phyloP scores from a whole-genome alignment of 345 rosid genomes.

The Populus ilicifolia region DNA sequence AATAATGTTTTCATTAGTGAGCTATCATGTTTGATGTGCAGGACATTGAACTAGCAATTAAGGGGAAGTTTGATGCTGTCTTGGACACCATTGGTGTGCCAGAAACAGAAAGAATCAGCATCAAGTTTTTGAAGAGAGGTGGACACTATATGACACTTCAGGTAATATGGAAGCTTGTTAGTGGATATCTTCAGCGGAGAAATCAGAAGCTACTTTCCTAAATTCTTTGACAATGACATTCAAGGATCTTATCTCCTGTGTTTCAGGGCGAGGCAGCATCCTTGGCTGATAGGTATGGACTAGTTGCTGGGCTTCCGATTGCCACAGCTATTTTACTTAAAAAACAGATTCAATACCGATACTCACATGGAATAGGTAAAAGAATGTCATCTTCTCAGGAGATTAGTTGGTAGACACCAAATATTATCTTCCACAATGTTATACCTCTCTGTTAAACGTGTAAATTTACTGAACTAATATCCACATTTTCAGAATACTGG shows the following conservation, averaged over 20 bases:
- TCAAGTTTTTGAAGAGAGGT: conserved; percentile 69
- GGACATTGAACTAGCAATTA: conserved; percentile 77
- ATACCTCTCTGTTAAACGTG: too few species aligned
- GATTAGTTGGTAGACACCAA: neutral
- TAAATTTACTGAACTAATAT: neutral
- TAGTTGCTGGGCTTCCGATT: conserved; percentile 73
- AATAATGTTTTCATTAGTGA: neutral
- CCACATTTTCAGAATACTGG: conserved; percentile 55
- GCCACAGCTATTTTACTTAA: conserved; percentile 67
- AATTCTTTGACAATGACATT: neutral
- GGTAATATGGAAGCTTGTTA: conserved; percentile 23
- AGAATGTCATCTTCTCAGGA: conserved; percentile 1
- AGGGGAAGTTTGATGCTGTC: conserved; percentile 85
- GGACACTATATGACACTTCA: conserved; percentile 96
- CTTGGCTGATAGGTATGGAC: conserved; percentile 73
- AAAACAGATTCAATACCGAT: conserved; percentile 72
- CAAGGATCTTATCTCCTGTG: conserved; percentile 2
- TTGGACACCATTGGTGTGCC: conserved; percentile 90
- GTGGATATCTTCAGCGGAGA: neutral
- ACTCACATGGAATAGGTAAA: conserved; percentile 83
- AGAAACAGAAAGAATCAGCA: conserved; percentile 79
- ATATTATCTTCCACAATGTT: neutral
- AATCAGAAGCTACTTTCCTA: neutral
- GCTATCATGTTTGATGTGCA: conserved; percentile 29
- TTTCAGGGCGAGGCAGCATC: conserved; percentile 90